These are phyloP conservation scores for Cercospora janseana DNA, from an alignment of 2,329 filamentous ascomycete species.

Conservation along the genomic window DNA sequence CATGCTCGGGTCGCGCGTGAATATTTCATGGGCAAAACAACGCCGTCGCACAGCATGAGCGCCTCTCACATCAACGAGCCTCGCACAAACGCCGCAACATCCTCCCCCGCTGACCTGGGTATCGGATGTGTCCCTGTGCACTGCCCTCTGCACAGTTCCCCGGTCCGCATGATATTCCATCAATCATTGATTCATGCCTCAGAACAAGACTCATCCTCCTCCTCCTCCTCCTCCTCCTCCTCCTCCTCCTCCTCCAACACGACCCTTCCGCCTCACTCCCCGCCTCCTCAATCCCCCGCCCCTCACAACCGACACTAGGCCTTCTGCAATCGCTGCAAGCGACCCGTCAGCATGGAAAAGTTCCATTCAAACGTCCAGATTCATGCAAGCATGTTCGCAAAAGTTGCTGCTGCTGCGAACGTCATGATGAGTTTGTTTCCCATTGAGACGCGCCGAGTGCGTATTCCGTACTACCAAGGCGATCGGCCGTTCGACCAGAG, in stretches of 20 bases:
- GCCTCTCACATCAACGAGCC: not conserved
- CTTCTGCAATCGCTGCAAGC: conserved; percentile 25
- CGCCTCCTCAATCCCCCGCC: conserved; percentile 20
- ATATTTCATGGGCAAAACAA: too few species aligned
- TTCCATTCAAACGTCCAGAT: too few species aligned
- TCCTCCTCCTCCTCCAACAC: not conserved
- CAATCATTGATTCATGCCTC: not conserved
- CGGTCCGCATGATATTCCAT: not conserved
- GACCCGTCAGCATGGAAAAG: conserved; percentile 11
- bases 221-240: not conserved
- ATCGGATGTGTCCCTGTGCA: too few species aligned
- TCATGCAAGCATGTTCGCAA: too few species aligned
- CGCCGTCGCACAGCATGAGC: not conserved
- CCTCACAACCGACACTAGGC: conserved; percentile 27
- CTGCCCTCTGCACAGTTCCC: too few species aligned
- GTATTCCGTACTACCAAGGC: too few species aligned
- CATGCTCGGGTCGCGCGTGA: conserved; percentile 19
- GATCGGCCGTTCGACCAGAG: too few species aligned
- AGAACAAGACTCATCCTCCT: not conserved
- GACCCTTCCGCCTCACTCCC: conserved; percentile 4
- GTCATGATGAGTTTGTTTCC: conserved; percentile 29
- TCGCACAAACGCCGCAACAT: conserved; percentile 1
- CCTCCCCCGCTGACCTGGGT: too few species aligned
- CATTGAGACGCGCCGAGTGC: too few species aligned
- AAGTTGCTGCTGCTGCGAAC: too few species aligned